phyloP scores from a whole-genome alignment of 306 rosid species.

The Corylus heterophylla region DNA sequence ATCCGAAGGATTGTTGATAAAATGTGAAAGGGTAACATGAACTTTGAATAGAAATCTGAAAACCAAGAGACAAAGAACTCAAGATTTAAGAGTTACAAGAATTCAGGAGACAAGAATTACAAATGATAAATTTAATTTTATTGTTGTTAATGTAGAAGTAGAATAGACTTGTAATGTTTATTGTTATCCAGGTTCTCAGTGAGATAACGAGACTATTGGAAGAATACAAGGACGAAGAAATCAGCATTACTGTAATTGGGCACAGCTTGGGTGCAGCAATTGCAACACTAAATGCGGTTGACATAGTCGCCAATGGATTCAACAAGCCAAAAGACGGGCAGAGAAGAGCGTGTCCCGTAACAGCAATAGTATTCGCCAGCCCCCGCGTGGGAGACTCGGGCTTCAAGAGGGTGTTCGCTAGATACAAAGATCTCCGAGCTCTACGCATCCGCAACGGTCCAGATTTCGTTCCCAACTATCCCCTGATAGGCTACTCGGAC shows the following conservation, averaged over 20 bases:
- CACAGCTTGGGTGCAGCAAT: slow-evolving; percentile 90
- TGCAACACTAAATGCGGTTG: slow-evolving; percentile 72
- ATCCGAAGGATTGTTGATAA: too few species aligned
- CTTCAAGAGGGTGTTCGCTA: slow-evolving; percentile 45
- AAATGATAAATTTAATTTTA: too few species aligned
- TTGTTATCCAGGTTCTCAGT: slow-evolving; percentile 49
- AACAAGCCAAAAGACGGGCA: slow-evolving; percentile 43
- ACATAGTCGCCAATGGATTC: slow-evolving; percentile 62
- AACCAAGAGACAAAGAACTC: too few species aligned
- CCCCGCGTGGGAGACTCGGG: slow-evolving; percentile 74
- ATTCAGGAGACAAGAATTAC: too few species aligned
- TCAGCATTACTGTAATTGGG: slow-evolving; percentile 78
- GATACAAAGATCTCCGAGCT: slow-evolving; percentile 36
- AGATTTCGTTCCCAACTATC: slow-evolving; percentile 82
- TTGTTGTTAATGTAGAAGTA: too few species aligned
- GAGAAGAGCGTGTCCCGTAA: slow-evolving; percentile 47
- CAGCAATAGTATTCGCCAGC: slow-evolving; percentile 64
- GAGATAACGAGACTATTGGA: slow-evolving; percentile 73
- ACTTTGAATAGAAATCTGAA: too few species aligned
- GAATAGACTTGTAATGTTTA: too few species aligned
- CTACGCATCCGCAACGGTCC: slow-evolving; percentile 56
- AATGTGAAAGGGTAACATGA: too few species aligned
- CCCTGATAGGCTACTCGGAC: slow-evolving; percentile 56
- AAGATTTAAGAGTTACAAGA: too few species aligned
- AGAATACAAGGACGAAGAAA: slow-evolving; percentile 63